Evolutionary conservation across 257 asterid species (phyloP).

Genomic region (Plantago elongata): DNA sequence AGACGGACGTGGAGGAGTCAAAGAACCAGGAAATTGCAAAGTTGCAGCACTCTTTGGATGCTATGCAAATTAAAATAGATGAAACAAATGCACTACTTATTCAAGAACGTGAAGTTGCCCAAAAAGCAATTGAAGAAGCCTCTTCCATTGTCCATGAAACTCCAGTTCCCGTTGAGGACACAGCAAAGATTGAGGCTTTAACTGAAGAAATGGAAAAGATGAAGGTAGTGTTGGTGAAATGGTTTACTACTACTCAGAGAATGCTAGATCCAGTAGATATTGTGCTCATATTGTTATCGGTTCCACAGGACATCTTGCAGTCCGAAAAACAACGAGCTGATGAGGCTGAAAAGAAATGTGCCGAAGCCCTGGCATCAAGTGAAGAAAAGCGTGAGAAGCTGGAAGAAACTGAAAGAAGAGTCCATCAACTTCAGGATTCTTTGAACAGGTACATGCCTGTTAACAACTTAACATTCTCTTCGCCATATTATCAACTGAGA

Average conservation of each 20-base stretch:
- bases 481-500: slow-evolving; percentile 2
- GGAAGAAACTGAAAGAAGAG: slow-evolving; percentile 82
- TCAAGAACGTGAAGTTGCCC: slow-evolving; percentile 85
- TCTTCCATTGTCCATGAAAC: slow-evolving; percentile 64
- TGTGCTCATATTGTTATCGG: slow-evolving; percentile 15
- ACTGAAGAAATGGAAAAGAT: slow-evolving; percentile 63
- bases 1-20: slow-evolving; percentile 83
- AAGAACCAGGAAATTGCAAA: slow-evolving; percentile 63
- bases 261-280: slow-evolving; percentile 14
- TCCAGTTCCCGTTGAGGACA: slow-evolving; percentile 78
- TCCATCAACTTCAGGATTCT: slow-evolving; percentile 83
- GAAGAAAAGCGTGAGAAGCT: slow-evolving; percentile 75
- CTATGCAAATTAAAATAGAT: slow-evolving; percentile 68
- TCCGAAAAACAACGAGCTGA: slow-evolving; percentile 79
- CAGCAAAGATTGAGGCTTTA: slow-evolving; percentile 65
- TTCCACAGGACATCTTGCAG: slow-evolving; percentile 52
- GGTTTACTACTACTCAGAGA: slow-evolving; percentile 12
- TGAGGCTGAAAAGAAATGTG: slow-evolving; percentile 58
- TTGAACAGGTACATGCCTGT: slow-evolving; percentile 63
- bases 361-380: slow-evolving; percentile 57
- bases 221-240: slow-evolving; percentile 47
- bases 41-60: slow-evolving; percentile 71
- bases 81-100: slow-evolving; percentile 59
- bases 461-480: slow-evolving; percentile 26
- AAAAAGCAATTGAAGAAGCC: slow-evolving; percentile 87